A percentile compares a stretch with the other conserved stretches of the same genome.
Conservation (phyloP, 192 early-diverging fungal species). For the Coemansia reversa region DNA sequence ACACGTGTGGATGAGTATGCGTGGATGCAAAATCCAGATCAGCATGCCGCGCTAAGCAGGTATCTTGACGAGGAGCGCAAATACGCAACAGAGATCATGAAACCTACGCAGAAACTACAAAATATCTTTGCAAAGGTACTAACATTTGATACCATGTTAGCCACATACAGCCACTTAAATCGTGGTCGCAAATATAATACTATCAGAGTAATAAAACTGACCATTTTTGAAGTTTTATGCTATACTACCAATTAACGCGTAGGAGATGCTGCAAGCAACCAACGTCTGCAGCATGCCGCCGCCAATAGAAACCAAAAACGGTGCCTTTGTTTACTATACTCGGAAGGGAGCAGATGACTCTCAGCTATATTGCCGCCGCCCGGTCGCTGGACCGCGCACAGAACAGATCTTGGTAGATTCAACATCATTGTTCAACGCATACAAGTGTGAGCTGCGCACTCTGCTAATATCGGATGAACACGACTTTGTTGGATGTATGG, state of each 20-base stretch:
- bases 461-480: conserved; percentile 47
- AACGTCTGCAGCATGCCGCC: conserved; percentile 40
- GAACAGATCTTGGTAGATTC: conserved; percentile 46
- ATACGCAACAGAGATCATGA: conserved; percentile 32
- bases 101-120: conserved; percentile 20
- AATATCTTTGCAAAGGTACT: conserved; percentile 22
- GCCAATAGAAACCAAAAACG: conserved; percentile 43
- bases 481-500: conserved; percentile 29
- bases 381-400: not conserved
- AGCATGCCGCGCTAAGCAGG: conserved; percentile 8
- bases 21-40: conserved; percentile 46
- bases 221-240: too few relatives aligned
- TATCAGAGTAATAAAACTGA: too few relatives aligned
- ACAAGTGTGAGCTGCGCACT: conserved; percentile 27
- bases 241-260: not conserved
- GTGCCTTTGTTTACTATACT: conserved; percentile 35
- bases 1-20: conserved; percentile 39
- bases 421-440: conserved; percentile 1
- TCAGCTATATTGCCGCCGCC: conserved; percentile 31
- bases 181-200: too few relatives aligned
- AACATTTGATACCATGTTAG: not conserved
- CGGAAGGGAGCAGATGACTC: conserved; percentile 13
- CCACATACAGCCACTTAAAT: too few relatives aligned
- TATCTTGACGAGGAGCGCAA: conserved; percentile 34
- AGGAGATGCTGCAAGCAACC: conserved; percentile 38